A percentile compares a stretch with the other conserved stretches of the same genome.
Evolutionary conservation across 495 filamentous ascomycete genomes (phyloP).

Genomic region (Neurospora sp.): DNA sequence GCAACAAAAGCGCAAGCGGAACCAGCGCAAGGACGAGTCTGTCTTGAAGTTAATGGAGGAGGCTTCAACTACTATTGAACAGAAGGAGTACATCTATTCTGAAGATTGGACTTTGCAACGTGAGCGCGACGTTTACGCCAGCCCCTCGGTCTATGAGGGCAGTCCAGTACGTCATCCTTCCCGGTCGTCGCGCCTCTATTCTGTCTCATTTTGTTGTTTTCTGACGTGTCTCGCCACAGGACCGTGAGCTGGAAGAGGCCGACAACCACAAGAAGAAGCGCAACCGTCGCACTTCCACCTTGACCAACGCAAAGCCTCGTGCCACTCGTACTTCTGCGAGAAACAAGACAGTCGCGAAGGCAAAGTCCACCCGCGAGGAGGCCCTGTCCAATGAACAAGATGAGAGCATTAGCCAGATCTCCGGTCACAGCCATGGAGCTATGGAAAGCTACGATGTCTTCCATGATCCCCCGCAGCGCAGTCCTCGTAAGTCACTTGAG

Average conservation of each 20-base stretch:
- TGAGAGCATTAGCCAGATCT: neutral
- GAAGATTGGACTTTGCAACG: conserved; percentile 43
- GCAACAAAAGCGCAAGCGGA: conserved; percentile 67
- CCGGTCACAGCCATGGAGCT: conserved; percentile 8
- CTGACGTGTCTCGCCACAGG: conserved; percentile 7
- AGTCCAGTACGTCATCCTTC: conserved; percentile 30
- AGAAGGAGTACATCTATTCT: conserved; percentile 61
- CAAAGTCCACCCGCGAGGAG: neutral
- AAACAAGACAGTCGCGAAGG: conserved; percentile 3
- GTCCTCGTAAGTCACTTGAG: conserved; percentile 15
- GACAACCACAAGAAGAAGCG: conserved; percentile 14
- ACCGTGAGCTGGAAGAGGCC: conserved; percentile 14
- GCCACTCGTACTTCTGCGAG: conserved; percentile 10
- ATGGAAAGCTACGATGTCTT: conserved; percentile 23
- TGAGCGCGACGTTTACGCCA: conserved; percentile 40
- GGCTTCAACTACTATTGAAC: conserved; percentile 56
- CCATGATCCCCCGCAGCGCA: conserved; percentile 17
- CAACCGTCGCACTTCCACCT: conserved; percentile 10
- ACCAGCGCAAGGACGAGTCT: conserved; percentile 73
- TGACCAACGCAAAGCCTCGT: conserved; percentile 1
- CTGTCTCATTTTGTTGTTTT: neutral
- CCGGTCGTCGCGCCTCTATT: neutral
- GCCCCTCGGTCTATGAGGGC: conserved; percentile 31
- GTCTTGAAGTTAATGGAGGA: conserved; percentile 60
- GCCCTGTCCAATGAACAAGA: conserved; percentile 1